phyloP scores from a whole-genome alignment of 2,329 filamentous ascomycete genomes.

The Aspergillus glaucus region DNA sequence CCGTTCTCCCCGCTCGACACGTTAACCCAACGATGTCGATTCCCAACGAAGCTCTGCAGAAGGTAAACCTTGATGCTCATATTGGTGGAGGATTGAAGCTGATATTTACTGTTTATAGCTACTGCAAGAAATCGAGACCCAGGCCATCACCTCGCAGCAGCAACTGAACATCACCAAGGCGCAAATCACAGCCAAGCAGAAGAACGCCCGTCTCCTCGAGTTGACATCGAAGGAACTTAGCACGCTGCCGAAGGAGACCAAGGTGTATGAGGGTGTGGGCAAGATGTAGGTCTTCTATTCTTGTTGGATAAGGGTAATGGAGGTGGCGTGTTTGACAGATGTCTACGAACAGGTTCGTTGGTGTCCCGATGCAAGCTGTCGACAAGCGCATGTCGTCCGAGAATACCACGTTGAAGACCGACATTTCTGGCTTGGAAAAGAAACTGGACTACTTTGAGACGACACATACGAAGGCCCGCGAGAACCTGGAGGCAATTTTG shows the following conservation, averaged over 20 bases:
- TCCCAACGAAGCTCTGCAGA: slow-evolving; percentile 86
- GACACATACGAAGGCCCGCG: slow-evolving; percentile 87
- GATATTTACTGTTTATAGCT: slow-evolving; percentile 49
- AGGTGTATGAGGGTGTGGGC: slow-evolving; percentile 88
- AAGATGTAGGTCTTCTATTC: slow-evolving; percentile 67
- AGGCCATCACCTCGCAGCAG: slow-evolving; percentile 81
- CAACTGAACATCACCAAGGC: slow-evolving; percentile 81
- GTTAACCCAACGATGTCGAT: slow-evolving; percentile 64
- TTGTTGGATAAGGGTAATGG: neutral
- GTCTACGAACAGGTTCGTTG: slow-evolving; percentile 66
- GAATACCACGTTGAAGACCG: slow-evolving; percentile 66
- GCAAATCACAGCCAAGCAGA: slow-evolving; percentile 77
- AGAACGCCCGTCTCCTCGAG: slow-evolving; percentile 81
- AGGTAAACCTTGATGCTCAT: slow-evolving; percentile 50
- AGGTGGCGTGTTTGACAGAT: slow-evolving; percentile 1
- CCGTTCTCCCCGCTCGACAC: no score
- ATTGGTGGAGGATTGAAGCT: neutral
- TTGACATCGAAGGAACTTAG: slow-evolving; percentile 78
- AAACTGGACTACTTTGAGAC: slow-evolving; percentile 89
- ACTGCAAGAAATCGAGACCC: slow-evolving; percentile 87
- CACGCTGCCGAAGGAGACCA: slow-evolving; percentile 66
- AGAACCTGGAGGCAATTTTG: slow-evolving; percentile 86
- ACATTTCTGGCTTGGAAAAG: slow-evolving; percentile 77
- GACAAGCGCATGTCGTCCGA: slow-evolving; percentile 70
- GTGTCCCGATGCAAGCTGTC: slow-evolving; percentile 64